phyloP scores from a whole-genome alignment of 345 rosid species.

The Combretum micranthum region DNA sequence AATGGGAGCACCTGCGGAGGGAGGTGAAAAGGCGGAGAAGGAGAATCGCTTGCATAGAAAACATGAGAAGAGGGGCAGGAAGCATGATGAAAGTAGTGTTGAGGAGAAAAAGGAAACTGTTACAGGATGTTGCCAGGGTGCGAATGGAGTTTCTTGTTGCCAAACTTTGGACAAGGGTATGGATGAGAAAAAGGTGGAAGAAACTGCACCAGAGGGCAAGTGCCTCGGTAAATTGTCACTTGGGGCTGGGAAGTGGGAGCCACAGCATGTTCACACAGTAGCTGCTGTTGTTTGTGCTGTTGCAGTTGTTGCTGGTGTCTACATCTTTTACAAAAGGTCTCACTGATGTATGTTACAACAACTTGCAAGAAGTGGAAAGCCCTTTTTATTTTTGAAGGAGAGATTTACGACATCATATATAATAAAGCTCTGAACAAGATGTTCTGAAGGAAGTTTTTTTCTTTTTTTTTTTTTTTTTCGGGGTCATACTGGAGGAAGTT shows the following conservation, averaged over 20 bases:
- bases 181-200: constrained; percentile 23
- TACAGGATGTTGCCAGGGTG: constrained; percentile 59
- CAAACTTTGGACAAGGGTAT: too few species aligned
- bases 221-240: constrained; percentile 25
- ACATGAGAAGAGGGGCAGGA: constrained; percentile 16
- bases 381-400: neutral
- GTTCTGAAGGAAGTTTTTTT: too few species aligned
- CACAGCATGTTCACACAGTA: constrained; percentile 49
- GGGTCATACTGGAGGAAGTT: too few species aligned
- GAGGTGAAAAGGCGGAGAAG: constrained; percentile 25
- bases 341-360: neutral
- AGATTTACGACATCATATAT: neutral
- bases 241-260: constrained; percentile 55
- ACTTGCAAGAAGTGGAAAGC: neutral
- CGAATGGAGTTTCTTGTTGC: constrained; percentile 71
- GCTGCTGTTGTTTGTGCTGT: constrained; percentile 45
- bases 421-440: too few species aligned
- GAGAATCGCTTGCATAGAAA: constrained; percentile 36
- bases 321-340: too few species aligned
- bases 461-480: too few species aligned
- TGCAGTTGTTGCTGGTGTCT: too few species aligned
- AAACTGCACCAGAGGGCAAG: constrained; percentile 13
- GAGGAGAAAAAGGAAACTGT: constrained; percentile 22
- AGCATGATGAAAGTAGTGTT: constrained; percentile 27
- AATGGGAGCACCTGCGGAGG: constrained; percentile 42